Base-by-base conservation (phyloP, 768 basidiomycete species). In the Tulasnella sp. region DNA sequence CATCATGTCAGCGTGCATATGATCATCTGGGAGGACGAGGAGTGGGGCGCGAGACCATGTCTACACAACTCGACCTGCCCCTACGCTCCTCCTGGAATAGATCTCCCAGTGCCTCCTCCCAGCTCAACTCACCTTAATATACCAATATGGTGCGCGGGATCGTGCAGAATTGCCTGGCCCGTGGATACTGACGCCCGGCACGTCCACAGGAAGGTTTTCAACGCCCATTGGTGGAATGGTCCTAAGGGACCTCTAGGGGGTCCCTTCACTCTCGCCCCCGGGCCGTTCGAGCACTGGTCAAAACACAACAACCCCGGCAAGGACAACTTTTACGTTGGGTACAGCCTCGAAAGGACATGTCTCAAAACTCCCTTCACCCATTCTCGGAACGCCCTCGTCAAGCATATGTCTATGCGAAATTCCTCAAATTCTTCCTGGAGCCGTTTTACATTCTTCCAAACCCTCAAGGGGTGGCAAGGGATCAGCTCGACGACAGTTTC, bases 291-390 rank as follows among this genome's bases (percentile, higher is more conserved):
- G 11, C 22, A 6, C 0, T 71, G 70, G 70, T n/a, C 70, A 25
- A n/a, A 38, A 9, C 25, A 22, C n/a, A 17, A 40, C 1, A 19
- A 49, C 29, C n/a, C n/a, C 1, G 58, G 58, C 31, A 34, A 40
- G 19, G 71, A 69, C 19, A 76, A 72, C 73, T 25, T 40, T 29
- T 78, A 75, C 75, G 29, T 76, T 17, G 77, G 77, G 8, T 78
- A 78, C 58, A 76, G 70, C 39, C 31, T 78, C 37, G 54, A 78
- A 25, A 42, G 29, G 34, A 67, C 77, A 3, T 78, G 77, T 70
- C 34, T n/a, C 11, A 67, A 72, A 15, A 64, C 40, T n/a, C 68
- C 75, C 1, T 76, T 40, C 38, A 38, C 76, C 1, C 64, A 64
- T 25, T 36, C 19, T 25, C 14, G 8, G 25, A 71, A 54, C 69